Base-by-base conservation (phyloP, 352 stramenopile species). In the Phytophthora quininea region DNA sequence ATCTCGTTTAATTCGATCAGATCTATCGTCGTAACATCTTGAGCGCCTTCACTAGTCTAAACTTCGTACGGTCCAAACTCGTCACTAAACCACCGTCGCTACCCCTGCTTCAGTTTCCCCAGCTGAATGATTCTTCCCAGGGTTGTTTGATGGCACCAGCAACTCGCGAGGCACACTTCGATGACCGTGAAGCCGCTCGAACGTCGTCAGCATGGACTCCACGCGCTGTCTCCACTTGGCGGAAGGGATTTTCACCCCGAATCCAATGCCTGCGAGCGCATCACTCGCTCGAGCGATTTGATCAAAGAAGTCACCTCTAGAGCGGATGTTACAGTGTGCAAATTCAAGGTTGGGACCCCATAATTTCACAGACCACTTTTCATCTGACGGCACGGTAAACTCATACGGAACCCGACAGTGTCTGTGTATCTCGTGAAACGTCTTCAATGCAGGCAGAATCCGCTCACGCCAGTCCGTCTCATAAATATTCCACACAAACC, bases 1-100 rank as follows among this genome's bases (percentile, higher is more conserved):
- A 89, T 61, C 47, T 81, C 37, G 72, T 85, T 31, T 86, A 63
- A 63, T 48, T 24, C 19, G 19, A 24, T 24, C 19, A 24, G 19
- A 24, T 24, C 19, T 24, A 24, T 24, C 19, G 19, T 24, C 19
- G 19, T 24, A 24, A 24, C 19, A 24, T 24, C 19, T 24, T 24
- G 19, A 24, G 19, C 19, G 19, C 19, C 19, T 24, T 24, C 19
- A 24, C 19, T 24, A 24, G 19, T 24, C 19, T 24, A 24, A 24
- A 24, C 19, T 24, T 24, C 19, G 19, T 24, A 24, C 19, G 19
- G 19, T 24, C 19, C 19, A 24, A 24, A 24, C 19, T 24, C 19
- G 19, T 24, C 19, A 24, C 19, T 24, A 24, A 24, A 24, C 19
- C 19, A 24, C 19, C 19, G 19, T 24, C 19, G 19, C 19, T 24